These are phyloP conservation scores for Heliamphora exappendiculata DNA, from an alignment of 148 eudicot genomes.

Conservation along the genomic window DNA sequence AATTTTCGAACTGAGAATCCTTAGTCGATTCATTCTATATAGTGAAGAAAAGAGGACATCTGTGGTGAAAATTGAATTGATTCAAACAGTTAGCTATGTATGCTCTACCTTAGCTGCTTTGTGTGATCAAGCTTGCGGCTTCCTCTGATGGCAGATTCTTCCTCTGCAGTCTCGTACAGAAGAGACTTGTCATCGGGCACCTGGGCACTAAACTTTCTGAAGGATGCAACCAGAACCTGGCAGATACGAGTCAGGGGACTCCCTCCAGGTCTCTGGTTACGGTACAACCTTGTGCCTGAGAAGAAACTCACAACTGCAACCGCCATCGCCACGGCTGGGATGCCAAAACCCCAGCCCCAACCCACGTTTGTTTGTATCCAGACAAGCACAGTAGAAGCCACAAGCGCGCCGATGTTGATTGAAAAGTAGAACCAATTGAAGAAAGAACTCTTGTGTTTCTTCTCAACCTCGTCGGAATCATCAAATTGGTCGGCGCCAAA, in stretches of 20 bases:
- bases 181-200: not conserved
- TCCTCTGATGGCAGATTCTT: conserved; percentile 10
- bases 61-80: too few relatives aligned
- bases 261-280: conserved; percentile 18
- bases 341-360: conserved; percentile 22
- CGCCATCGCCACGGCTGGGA: conserved; percentile 21
- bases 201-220: conserved; percentile 9
- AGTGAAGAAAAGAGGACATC: too few relatives aligned
- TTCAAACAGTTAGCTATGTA: too few relatives aligned
- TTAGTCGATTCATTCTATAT: too few relatives aligned
- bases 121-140: conserved; percentile 24
- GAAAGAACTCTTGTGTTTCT: conserved; percentile 16
- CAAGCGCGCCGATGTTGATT: conserved; percentile 17
- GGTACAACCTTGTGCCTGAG: conserved; percentile 13
- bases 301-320: conserved; percentile 16
- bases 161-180: conserved; percentile 13
- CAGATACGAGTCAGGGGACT: conserved; percentile 19
- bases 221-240: conserved; percentile 16
- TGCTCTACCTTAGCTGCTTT: conserved; percentile 13
- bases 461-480: conserved; percentile 12
- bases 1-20: too few relatives aligned
- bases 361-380: conserved; percentile 24
- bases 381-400: conserved; percentile 19
- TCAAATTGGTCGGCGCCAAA: conserved; percentile 23
- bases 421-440: conserved; percentile 25